Base-by-base conservation (phyloP, 2,329 filamentous ascomycete genomes). In the Fusarium agapanthi region DNA sequence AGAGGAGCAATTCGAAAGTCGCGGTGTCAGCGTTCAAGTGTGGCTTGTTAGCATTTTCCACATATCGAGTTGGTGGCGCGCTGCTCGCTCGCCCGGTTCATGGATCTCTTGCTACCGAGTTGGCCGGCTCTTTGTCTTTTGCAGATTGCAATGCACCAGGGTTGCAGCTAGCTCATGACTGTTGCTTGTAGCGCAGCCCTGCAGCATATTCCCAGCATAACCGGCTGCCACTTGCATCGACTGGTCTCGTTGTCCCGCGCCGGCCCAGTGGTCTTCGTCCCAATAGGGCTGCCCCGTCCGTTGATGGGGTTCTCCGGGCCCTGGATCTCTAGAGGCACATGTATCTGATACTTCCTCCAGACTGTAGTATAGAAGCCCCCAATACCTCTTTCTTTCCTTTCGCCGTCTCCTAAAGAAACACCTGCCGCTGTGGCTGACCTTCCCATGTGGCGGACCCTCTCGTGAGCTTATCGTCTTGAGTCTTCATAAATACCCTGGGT, bases 221-320 rank as follows among this genome's bases (percentile, higher is more conserved):
- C 28, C 47, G 61, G 57, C 67, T 67, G 47, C 48, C 56, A 65
- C 63, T 72, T 65, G 71, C 43, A 73, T 72, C 53, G 61, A 61
- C 67, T 62, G 67, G 70, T 64, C 45, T 73, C 45, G 51, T 57
- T 43, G 37, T 73, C 60, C 71, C 50, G 62, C 68, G 22, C 56
- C 51, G 65, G 66, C 60, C 65, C 65, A 41, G 65, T 60, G 30
- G 57, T 72, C 57, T 54, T 71, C 59, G 70, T 73, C 56, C 71
- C 60, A 75, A 75, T 75, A 74, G 70, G 64, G 64, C 75, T 75
- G 64, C 64, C 65, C 75, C 58, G 66, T 67, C 74, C 72, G 72
- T 60, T 50, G 64, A 73, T 70, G 64, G 72, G 67, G 65, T 68
- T 67, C 73, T 66, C 69, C 59, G 62, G 65, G 50, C 62, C 57